Evolutionary conservation across 371 early-diverging fungal species (phyloP), one percentile per base, ranked within the genome.

Genomic region (Mucor ambiguus): DNA sequence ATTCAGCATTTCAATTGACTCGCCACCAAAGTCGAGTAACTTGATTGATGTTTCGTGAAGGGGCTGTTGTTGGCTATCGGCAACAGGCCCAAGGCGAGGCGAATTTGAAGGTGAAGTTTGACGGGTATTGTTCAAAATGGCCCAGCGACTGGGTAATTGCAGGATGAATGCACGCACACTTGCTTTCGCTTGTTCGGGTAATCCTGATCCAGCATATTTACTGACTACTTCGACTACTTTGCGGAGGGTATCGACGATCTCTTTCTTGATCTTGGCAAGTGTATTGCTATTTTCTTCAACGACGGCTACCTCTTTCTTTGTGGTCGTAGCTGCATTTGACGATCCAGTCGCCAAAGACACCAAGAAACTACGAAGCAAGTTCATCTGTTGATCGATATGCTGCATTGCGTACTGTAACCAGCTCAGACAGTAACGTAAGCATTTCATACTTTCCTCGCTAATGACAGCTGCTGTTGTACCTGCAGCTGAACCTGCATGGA

Each of bases 171-270:
- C 85, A 18, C 95, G 89, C 0, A 98, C 96, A 54, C 82, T 86
- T 37, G 85, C 78, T 58, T 95, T 86, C 29, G 96, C 94, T 58
- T 92, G 93, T 52, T 90, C 94, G 1, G 96, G 95, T 61, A 97
- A 79, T 57, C 93, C 91, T 11, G 90, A 80, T 11, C 93, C 92
- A 10, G 98, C 96, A 70, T 97, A 95, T 61, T 90, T 87, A 32
- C 90, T 90, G 46, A 98, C 85, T 18, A 97, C 90, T 30, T 91
- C 93, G 9, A 98, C 93, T 1, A 95, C 97, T 55, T 89, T 89
- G 52, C 95, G 87, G 22, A 98, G 80, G 0, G 96, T 95, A 61
- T 90, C 89, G 0, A 95, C 90, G 1, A 97, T 89, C 68, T 97
- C 97, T 38, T 87, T 87, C 64, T 91, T 91, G 63, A 52, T 52